Evolutionary conservation across 2,329 filamentous ascomycete species (phyloP).

Genomic region (Orbilia oligospora): DNA sequence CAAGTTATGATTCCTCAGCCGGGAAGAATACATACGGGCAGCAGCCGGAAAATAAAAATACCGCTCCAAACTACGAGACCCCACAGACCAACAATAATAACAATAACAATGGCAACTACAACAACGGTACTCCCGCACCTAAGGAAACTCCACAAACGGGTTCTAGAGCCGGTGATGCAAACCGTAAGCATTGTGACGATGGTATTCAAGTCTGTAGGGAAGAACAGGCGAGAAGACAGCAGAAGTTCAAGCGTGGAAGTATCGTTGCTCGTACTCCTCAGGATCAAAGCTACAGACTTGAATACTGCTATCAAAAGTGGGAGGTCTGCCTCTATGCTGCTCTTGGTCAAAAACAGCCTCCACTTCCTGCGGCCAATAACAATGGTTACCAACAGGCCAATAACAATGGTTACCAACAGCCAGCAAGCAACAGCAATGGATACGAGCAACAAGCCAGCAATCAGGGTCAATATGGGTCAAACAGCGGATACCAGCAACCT

Average conservation of each 20-base stretch:
- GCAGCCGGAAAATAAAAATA: too few relatives aligned
- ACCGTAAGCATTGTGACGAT: conserved; percentile 39
- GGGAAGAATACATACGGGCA: background rate
- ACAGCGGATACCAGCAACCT: background rate
- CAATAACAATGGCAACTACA: background rate
- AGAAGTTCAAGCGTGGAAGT: conserved; percentile 23
- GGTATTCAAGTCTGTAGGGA: conserved; percentile 27
- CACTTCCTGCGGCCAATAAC: background rate
- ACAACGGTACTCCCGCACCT: background rate
- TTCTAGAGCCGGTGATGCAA: conserved; percentile 3
- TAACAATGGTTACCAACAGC: background rate
- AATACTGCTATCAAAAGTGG: conserved; percentile 39
- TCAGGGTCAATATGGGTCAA: background rate
- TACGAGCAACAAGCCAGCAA: background rate
- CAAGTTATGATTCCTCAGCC: background rate
- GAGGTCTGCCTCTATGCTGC: conserved; percentile 33
- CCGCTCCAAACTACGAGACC: background rate
- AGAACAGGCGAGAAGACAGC: conserved; percentile 1
- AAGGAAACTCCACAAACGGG: background rate
- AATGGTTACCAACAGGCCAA: conserved; percentile 1
- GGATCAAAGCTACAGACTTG: conserved; percentile 27
- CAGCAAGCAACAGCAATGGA: background rate
- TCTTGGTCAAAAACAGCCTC: background rate
- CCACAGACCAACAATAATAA: too few relatives aligned
- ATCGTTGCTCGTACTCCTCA: conserved; percentile 22